Conservation (phyloP, 2,329 filamentous ascomycete genomes). For the Colletotrichum tropicicola region DNA sequence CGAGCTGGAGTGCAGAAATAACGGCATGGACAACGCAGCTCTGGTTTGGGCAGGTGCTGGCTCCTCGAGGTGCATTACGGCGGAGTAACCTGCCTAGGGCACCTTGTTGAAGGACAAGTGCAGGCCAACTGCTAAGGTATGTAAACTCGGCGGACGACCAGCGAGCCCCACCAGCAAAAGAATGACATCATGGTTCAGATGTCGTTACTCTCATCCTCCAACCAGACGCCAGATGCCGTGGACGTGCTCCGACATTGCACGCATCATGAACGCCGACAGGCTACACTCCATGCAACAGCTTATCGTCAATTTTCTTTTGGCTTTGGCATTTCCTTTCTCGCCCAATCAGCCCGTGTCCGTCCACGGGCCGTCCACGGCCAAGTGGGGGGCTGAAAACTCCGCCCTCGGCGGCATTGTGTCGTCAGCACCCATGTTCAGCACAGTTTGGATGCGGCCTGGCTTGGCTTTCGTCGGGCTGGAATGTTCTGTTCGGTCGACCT, state of each 20-base stretch:
- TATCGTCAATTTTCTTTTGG: neutral
- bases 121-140: neutral
- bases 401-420: slow-evolving; percentile 5
- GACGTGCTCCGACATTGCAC: neutral
- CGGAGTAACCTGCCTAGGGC: too few species aligned
- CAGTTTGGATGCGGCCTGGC: slow-evolving; percentile 11
- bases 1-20: slow-evolving; percentile 1
- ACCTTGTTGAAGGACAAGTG: slow-evolving; percentile 4
- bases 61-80: too few species aligned
- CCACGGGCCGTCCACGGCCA: neutral
- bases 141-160: neutral
- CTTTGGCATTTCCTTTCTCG: neutral
- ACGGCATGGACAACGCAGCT: neutral
- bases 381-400: neutral
- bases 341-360: too few species aligned
- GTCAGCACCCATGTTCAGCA: neutral
- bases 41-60: too few species aligned
- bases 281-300: slow-evolving; percentile 3
- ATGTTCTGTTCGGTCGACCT: slow-evolving; percentile 12
- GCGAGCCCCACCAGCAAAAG: slow-evolving; percentile 1
- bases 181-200: slow-evolving; percentile 25
- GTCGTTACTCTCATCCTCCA: slow-evolving; percentile 4
- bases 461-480: slow-evolving; percentile 14
- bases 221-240: slow-evolving; percentile 15
- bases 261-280: slow-evolving; percentile 17